Evolutionary conservation across 1,139 yeast genomes (phyloP).

Genomic region (Pichia sp.): DNA sequence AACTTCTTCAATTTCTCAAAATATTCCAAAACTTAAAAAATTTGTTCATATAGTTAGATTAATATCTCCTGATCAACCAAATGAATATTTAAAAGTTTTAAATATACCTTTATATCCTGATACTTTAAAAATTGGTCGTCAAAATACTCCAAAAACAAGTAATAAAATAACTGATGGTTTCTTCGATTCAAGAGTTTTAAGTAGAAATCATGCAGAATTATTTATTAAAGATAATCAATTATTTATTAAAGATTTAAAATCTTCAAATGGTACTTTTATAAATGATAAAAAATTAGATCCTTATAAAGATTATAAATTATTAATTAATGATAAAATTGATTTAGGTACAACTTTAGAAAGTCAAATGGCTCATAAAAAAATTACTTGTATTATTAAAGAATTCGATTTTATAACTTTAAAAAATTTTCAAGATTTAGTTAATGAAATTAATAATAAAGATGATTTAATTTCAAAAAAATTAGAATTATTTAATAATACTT

Average conservation of each 20-base stretch:
- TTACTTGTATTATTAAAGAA: slow-evolving; percentile 72
- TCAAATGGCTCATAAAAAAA: slow-evolving; percentile 76
- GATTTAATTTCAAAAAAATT: slow-evolving; percentile 22
- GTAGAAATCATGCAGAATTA: slow-evolving; percentile 89
- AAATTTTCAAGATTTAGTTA: slow-evolving; percentile 23
- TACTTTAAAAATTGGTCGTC: slow-evolving; percentile 82
- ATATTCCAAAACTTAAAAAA: slow-evolving; percentile 16
- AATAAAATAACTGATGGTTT: slow-evolving; percentile 83
- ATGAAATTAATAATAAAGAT: slow-evolving; percentile 20
- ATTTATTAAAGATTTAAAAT: slow-evolving; percentile 77
- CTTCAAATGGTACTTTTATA: slow-evolving; percentile 91
- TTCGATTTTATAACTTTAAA: slow-evolving; percentile 37
- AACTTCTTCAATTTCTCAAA: not conserved
- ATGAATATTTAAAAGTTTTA: slow-evolving; percentile 64
- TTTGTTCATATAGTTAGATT: slow-evolving; percentile 51
- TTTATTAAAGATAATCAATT: slow-evolving; percentile 56
- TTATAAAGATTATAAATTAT: slow-evolving; percentile 51
- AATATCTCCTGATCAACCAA: slow-evolving; percentile 62
- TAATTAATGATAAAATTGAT: slow-evolving; percentile 73
- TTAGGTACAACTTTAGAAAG: slow-evolving; percentile 89
- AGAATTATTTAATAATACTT: slow-evolving; percentile 37
- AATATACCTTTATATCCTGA: slow-evolving; percentile 80
- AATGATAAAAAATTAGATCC: slow-evolving; percentile 65
- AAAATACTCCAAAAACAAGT: slow-evolving; percentile 62
- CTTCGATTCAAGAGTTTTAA: slow-evolving; percentile 87